A percentile compares a stretch with the other conserved stretches of the same genome.
phyloP scores from a whole-genome alignment of 768 basidiomycete genomes.

The Suillus hirtellus region DNA sequence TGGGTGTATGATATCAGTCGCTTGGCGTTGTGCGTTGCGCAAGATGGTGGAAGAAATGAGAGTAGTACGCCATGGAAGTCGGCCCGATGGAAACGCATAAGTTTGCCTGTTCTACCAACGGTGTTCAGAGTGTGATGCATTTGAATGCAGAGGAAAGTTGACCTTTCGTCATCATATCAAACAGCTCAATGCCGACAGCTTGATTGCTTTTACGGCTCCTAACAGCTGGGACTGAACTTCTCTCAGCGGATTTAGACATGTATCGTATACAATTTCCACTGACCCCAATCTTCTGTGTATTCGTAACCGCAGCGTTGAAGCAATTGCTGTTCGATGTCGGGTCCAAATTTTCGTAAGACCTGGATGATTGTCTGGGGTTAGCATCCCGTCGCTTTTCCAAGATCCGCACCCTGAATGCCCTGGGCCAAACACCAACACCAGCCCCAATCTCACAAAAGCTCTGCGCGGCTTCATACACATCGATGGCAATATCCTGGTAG shows the following conservation, averaged over 20 bases:
- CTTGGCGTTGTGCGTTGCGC: slow-evolving; percentile 53
- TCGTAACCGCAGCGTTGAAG: slow-evolving; percentile 20
- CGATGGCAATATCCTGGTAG: slow-evolving; percentile 54
- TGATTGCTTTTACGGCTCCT: slow-evolving; percentile 64
- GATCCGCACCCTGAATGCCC: slow-evolving; percentile 28
- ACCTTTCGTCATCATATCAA: slow-evolving; percentile 62
- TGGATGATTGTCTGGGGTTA: slow-evolving; percentile 9
- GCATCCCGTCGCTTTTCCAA: background rate
- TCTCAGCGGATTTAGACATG: slow-evolving; percentile 1
- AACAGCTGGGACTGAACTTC: slow-evolving; percentile 48
- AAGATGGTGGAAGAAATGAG: slow-evolving; percentile 44
- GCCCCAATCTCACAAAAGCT: slow-evolving; percentile 57
- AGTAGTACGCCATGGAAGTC: slow-evolving; percentile 67
- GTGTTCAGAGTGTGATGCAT: slow-evolving; percentile 3
- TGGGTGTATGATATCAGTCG: slow-evolving; percentile 59
- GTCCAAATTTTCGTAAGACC: slow-evolving; percentile 25
- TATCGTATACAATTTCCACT: background rate
- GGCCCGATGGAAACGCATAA: slow-evolving; percentile 61
- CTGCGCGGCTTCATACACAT: slow-evolving; percentile 54
- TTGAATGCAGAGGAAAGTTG: slow-evolving; percentile 12
- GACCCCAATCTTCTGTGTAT: slow-evolving; percentile 25
- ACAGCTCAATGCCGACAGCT: slow-evolving; percentile 52
- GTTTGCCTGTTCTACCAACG: slow-evolving; percentile 37
- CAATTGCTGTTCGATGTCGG: slow-evolving; percentile 20
- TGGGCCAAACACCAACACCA: slow-evolving; percentile 52